phyloP scores from a whole-genome alignment of 176 grass and related monocot species.

The Musa acuminata region DNA sequence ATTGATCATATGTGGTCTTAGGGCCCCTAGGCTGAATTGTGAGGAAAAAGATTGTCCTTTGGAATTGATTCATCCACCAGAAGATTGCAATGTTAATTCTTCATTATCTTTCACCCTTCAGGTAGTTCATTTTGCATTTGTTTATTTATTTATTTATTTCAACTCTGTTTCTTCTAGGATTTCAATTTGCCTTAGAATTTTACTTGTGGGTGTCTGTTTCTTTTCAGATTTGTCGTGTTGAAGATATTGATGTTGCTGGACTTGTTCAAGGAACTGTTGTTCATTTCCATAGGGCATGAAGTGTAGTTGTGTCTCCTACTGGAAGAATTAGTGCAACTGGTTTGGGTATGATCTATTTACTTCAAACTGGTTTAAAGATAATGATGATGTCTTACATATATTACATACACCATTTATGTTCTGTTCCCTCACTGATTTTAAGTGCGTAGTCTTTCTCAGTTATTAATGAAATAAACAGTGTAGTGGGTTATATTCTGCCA shows the following conservation, averaged over 20 bases:
- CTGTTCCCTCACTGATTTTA: background rate
- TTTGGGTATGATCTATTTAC: slow-evolving; percentile 39
- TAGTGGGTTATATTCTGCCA: background rate
- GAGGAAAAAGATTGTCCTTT: slow-evolving; percentile 63
- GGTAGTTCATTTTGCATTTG: slow-evolving; percentile 25
- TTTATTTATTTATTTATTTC: background rate
- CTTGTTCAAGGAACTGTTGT: slow-evolving; percentile 85
- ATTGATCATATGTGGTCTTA: slow-evolving; percentile 30
- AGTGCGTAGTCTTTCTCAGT: background rate
- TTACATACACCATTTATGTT: background rate
- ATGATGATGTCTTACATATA: background rate
- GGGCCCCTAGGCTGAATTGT: slow-evolving; percentile 91
- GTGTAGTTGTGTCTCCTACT: slow-evolving; percentile 61
- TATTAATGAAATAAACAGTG: background rate
- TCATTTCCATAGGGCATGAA: slow-evolving; percentile 92
- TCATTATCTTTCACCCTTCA: slow-evolving; percentile 96
- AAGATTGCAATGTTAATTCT: slow-evolving; percentile 99
- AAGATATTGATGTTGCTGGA: slow-evolving; percentile 96
- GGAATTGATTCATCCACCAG: slow-evolving; percentile 93
- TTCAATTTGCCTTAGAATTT: slow-evolving; percentile 8
- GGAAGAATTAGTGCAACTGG: slow-evolving; percentile 78
- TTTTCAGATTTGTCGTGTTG: slow-evolving; percentile 91
- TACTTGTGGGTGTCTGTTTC: slow-evolving; percentile 2
- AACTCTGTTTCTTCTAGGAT: background rate
- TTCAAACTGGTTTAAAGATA: slow-evolving; percentile 1